Base-by-base conservation (phyloP, 1,284 basidiomycete species). In the Trichosporon sp. region DNA sequence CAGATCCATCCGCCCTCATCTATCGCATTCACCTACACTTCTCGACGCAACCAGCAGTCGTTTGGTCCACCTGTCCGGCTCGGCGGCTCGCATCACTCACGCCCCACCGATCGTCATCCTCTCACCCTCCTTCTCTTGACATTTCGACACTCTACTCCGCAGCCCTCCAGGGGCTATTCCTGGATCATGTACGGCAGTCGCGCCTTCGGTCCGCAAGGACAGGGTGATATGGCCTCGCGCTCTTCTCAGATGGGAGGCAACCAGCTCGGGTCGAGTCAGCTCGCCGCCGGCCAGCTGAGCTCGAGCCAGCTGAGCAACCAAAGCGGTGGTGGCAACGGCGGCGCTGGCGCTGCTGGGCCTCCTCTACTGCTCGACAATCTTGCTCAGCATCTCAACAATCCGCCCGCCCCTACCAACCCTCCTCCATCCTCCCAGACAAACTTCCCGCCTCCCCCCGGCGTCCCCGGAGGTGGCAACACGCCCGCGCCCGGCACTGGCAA, bases 381-480 rank as follows among this genome's bases (percentile, higher is more conserved):
- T 32, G 73, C 78, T 16, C 70, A 78, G 68, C 74, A 81, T 69
- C 69, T 80, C 49, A 82, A 82, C 72, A 82, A 82, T 71, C 81
- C 81, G 0, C 77, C 79, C 6, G 67, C 78, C 11, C 79, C 80
- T 4, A 31, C 49, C 25, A 54, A 54, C 14, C 49, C 49, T 10
- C 49, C 49, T 29, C 49, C 49, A 16, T 54, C 49, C 29, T 54
- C 49, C 5, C 49, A 54, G 49, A 16, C 25, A 11, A 54, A 29
- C 25, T 54, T 54, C 29, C 49, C 54, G 32, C 56, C 57, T 33
- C 14, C 52, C 25, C 16, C 57, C 49, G 63, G 61, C 40, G 58
- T 59, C 11, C 63, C 63, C 56, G 58, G 61, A 8, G 49, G 49
- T 19, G 57, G 60, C 19, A 60, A 59, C 56, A 59, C 62, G 3